These are phyloP conservation scores for Dactylis glomerata DNA, from an alignment of 176 grass and related monocot species.

Conservation along the genomic window DNA sequence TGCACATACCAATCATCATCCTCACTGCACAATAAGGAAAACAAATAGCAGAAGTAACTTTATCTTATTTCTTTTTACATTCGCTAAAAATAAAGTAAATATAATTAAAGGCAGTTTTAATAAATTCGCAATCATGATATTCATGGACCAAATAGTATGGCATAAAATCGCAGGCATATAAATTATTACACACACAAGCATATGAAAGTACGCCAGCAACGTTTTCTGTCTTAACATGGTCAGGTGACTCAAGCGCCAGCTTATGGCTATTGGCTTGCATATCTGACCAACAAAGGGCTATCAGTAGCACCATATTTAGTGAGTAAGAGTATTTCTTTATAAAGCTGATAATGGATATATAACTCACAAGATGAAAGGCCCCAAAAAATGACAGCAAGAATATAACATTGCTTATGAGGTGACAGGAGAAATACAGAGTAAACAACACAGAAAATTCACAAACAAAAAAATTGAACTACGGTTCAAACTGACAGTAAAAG, in stretches of 20 bases:
- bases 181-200: not conserved
- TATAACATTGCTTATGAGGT: constrained; percentile 9
- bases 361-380: constrained; percentile 14
- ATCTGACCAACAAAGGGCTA: not conserved
- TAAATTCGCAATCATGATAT: constrained; percentile 9
- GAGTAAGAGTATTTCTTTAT: not conserved
- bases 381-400: constrained; percentile 19
- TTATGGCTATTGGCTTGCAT: not conserved
- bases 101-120: not conserved
- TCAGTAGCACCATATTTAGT: constrained; percentile 11
- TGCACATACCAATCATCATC: constrained; percentile 75
- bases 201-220: constrained; percentile 8
- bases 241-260: constrained; percentile 11
- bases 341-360: not conserved
- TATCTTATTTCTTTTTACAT: constrained; percentile 16
- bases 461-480: not conserved
- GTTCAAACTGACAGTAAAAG: not conserved
- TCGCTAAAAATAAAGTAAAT: constrained; percentile 4
- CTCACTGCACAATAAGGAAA: constrained; percentile 49
- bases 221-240: constrained; percentile 10
- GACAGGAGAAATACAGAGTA: constrained; percentile 10
- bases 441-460: constrained; percentile 8
- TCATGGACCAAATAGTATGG: constrained; percentile 13
- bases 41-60: constrained; percentile 28
- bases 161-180: constrained; percentile 1